Evolutionary conservation across 202 grass and related monocot genomes (phyloP).

Genomic region (Eragrostis tef): DNA sequence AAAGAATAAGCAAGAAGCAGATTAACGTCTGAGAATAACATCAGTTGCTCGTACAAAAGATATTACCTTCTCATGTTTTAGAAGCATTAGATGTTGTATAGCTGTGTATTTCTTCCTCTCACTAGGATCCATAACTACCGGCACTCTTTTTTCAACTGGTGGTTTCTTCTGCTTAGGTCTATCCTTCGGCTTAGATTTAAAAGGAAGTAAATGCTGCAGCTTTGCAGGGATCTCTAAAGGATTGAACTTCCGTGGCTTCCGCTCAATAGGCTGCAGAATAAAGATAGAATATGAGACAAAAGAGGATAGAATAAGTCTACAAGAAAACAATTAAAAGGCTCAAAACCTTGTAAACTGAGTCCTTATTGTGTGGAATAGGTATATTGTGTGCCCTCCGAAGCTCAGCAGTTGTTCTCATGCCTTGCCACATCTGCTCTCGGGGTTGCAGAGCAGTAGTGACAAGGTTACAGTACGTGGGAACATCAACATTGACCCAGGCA

Average conservation of each 20-base stretch:
- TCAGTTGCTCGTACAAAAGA: not conserved
- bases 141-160: slow-evolving; percentile 55
- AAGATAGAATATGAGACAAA: slow-evolving; percentile 8
- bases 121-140: slow-evolving; percentile 69
- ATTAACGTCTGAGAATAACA: not conserved
- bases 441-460: slow-evolving; percentile 83
- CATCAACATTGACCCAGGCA: slow-evolving; percentile 86
- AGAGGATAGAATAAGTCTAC: not conserved
- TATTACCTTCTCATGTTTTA: slow-evolving; percentile 83
- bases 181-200: slow-evolving; percentile 83
- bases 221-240: slow-evolving; percentile 71
- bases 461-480: slow-evolving; percentile 69
- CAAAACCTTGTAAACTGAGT: slow-evolving; percentile 89
- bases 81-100: slow-evolving; percentile 62
- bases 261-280: slow-evolving; percentile 67
- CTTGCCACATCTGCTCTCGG: slow-evolving; percentile 68
- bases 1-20: not conserved
- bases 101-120: slow-evolving; percentile 59
- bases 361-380: slow-evolving; percentile 78
- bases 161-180: slow-evolving; percentile 50
- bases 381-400: slow-evolving; percentile 65
- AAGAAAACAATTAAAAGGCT: not conserved
- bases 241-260: slow-evolving; percentile 84
- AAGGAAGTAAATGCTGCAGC: slow-evolving; percentile 79
- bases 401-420: slow-evolving; percentile 92